These are phyloP conservation scores for Boletus huronensis DNA, from an alignment of 768 basidiomycete species.

Conservation along the genomic window DNA sequence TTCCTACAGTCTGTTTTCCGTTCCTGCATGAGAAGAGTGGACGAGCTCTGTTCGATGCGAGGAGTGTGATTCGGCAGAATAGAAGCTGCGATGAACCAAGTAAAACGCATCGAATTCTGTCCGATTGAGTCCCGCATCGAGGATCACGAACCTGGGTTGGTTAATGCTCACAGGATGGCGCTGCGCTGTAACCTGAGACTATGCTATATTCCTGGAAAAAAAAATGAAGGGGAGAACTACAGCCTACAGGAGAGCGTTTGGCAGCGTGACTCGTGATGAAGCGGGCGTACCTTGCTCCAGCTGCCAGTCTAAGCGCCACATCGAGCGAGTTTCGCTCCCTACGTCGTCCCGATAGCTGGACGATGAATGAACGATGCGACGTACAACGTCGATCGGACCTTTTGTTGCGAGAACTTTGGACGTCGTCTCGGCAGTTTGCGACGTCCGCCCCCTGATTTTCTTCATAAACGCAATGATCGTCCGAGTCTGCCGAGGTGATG, in stretches of 20 bases:
- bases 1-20: background rate
- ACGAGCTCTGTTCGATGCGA: constrained; percentile 1
- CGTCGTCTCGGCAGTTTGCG: constrained; percentile 1
- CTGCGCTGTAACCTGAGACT: background rate
- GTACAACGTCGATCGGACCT: constrained; percentile 4
- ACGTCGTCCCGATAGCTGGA: constrained; percentile 2
- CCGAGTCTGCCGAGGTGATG: too few relatives aligned
- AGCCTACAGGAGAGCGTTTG: background rate
- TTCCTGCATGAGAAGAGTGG: background rate
- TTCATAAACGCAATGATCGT: constrained; percentile 1
- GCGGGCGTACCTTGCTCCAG: background rate
- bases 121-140: background rate
- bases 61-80: background rate
- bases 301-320: background rate
- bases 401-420: constrained; percentile 5
- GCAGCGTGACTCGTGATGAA: constrained; percentile 7
- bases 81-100: background rate
- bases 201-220: background rate
- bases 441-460: background rate
- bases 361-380: background rate
- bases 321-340: constrained; percentile 1
- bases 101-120: background rate
- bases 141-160: background rate
- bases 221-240: background rate
- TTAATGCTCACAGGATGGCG: too few relatives aligned